Evolutionary conservation across 164 flowering plant genomes (phyloP).

Genomic region (Cinnamomum chago): DNA sequence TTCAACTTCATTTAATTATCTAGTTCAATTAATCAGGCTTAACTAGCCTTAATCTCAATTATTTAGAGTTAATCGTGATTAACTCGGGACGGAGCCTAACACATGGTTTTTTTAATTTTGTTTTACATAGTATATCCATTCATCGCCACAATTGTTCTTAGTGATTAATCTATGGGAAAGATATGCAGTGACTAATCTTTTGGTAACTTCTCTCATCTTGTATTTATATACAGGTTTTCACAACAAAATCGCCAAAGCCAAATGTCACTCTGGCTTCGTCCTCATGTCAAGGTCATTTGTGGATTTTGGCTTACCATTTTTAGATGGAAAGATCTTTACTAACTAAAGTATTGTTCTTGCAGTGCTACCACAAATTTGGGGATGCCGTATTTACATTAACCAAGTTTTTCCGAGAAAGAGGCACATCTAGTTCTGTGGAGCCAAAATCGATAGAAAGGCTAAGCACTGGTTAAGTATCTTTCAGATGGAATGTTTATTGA

Average conservation of each 20-base stretch:
- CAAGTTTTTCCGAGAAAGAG: conserved; percentile 72
- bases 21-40: no score
- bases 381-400: conserved; percentile 77
- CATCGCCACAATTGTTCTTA: not conserved
- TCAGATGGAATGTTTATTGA: not conserved
- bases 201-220: not conserved
- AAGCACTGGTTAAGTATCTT: conserved; percentile 16
- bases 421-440: conserved; percentile 25
- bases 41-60: no score
- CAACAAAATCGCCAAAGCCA: conserved; percentile 57
- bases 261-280: conserved; percentile 86
- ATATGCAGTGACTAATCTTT: not conserved
- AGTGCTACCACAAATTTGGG: conserved; percentile 90
- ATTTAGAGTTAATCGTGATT: no score
- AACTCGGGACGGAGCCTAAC: no score
- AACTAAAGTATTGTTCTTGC: conserved; percentile 23
- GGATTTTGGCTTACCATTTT: conserved; percentile 7
- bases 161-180: not conserved
- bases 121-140: no score
- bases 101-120: no score
- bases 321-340: not conserved
- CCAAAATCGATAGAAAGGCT: conserved; percentile 18
- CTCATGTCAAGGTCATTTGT: conserved; percentile 67
- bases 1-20: no score
- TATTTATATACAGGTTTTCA: conserved; percentile 48